phyloP scores from a whole-genome alignment of 2,329 filamentous ascomycete genomes.

The Aspergillus uvarum region DNA sequence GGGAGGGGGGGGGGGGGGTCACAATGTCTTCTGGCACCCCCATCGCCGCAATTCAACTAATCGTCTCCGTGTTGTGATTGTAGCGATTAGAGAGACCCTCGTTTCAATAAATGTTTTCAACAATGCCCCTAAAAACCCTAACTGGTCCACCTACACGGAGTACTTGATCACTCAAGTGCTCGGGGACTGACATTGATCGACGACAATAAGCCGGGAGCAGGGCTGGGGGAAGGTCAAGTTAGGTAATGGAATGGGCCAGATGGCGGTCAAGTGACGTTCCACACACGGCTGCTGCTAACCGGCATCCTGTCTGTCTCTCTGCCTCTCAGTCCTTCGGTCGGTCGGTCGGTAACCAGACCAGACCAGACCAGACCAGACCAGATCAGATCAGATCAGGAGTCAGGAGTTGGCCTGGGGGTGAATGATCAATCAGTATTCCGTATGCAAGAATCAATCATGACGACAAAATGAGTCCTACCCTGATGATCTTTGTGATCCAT shows the following conservation, averaged over 20 bases:
- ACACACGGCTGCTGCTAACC: constrained; percentile 25
- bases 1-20: too few species aligned
- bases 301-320: constrained; percentile 13
- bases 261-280: constrained; percentile 23
- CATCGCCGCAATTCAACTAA: too few species aligned
- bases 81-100: too few species aligned
- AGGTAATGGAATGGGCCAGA: constrained; percentile 19
- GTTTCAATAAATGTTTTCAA: too few species aligned
- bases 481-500: neutral
- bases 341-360: constrained; percentile 13
- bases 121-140: neutral
- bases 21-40: neutral
- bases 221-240: constrained; percentile 10
- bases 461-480: neutral
- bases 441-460: neutral
- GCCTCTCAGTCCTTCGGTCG: constrained; percentile 8
- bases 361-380: neutral
- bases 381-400: neutral
- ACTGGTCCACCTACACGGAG: neutral
- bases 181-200: constrained; percentile 2
- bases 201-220: constrained; percentile 11
- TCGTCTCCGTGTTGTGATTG: too few species aligned
- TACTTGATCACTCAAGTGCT: neutral
- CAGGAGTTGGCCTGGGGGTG: neutral
- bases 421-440: too few species aligned